A percentile compares a stretch with the other conserved stretches of the same genome.
phyloP scores from a whole-genome alignment of 2,329 filamentous ascomycete species.

The Talaromyces sp. region DNA sequence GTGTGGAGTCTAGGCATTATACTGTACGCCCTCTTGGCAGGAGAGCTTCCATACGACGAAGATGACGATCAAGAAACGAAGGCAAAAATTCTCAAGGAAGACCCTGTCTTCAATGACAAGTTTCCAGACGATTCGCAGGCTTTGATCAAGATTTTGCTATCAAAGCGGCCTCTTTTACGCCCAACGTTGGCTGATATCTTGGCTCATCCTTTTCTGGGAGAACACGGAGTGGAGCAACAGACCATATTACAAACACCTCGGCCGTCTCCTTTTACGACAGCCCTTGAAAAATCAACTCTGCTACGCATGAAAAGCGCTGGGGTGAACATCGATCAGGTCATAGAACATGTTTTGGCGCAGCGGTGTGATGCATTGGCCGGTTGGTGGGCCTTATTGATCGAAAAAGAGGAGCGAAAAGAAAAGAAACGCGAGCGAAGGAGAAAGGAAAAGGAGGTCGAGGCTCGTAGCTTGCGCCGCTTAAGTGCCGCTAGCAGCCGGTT shows the following conservation, averaged over 20 bases:
- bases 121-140: slow-evolving; percentile 72
- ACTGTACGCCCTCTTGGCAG: slow-evolving; percentile 74
- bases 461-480: slow-evolving; percentile 70
- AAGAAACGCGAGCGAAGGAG: slow-evolving; percentile 73
- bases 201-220: slow-evolving; percentile 77
- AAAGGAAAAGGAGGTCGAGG: slow-evolving; percentile 76
- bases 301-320: slow-evolving; percentile 90
- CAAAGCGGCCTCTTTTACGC: slow-evolving; percentile 79
- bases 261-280: slow-evolving; percentile 75
- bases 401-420: slow-evolving; percentile 90
- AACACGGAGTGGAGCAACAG: slow-evolving; percentile 82
- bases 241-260: slow-evolving; percentile 79
- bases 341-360: slow-evolving; percentile 87
- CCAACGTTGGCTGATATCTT: slow-evolving; percentile 81
- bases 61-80: slow-evolving; percentile 88
- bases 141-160: slow-evolving; percentile 73
- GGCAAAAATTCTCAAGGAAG: slow-evolving; percentile 73
- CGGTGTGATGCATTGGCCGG: slow-evolving; percentile 85
- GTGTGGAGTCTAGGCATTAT: slow-evolving; percentile 97
- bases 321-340: slow-evolving; percentile 88
- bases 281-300: slow-evolving; percentile 82
- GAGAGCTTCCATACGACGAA: slow-evolving; percentile 87
- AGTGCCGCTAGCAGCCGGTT: slow-evolving; percentile 86
- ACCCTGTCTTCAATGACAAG: slow-evolving; percentile 77
- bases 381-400: slow-evolving; percentile 92